Evolutionary conservation across 177 flowering plant genomes (phyloP).

Genomic region (Tripterygium wilfordii): DNA sequence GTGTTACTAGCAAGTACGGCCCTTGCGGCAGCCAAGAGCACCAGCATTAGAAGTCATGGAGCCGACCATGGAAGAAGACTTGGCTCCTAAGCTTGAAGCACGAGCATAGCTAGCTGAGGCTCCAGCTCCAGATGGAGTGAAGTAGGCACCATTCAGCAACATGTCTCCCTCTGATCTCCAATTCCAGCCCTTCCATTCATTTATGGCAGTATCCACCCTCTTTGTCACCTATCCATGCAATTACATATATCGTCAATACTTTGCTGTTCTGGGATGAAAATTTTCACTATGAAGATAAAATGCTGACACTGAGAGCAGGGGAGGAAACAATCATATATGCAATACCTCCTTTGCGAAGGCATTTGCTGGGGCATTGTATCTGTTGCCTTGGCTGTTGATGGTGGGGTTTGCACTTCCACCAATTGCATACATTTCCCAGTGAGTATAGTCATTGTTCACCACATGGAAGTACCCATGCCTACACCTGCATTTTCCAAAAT

Average conservation of each 20-base stretch:
- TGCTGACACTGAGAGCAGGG: no score
- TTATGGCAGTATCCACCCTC: constrained; percentile 39
- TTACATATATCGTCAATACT: neutral
- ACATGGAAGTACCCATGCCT: constrained; percentile 53
- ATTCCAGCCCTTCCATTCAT: constrained; percentile 40
- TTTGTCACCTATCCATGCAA: constrained; percentile 41
- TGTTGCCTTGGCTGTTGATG: constrained; percentile 56
- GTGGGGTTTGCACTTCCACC: constrained; percentile 59
- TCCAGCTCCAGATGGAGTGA: constrained; percentile 54
- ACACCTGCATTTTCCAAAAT: constrained; percentile 33
- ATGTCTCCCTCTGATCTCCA: constrained; percentile 57
- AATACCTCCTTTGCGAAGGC: constrained; percentile 53
- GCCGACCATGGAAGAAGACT: constrained; percentile 59
- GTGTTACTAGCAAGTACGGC: constrained; percentile 30
- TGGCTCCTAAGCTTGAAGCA: constrained; percentile 64
- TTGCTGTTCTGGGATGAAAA: neutral
- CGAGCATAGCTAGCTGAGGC: constrained; percentile 55
- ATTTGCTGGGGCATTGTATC: constrained; percentile 38
- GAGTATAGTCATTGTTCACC: constrained; percentile 48
- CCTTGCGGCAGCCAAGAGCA: constrained; percentile 47
- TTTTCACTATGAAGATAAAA: neutral
- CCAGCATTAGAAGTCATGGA: constrained; percentile 50
- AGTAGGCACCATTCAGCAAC: constrained; percentile 54
- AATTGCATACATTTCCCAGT: constrained; percentile 64
- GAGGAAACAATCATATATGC: no score